Base-by-base conservation (phyloP, 441 rosid species). In the Capsella rubella region DNA sequence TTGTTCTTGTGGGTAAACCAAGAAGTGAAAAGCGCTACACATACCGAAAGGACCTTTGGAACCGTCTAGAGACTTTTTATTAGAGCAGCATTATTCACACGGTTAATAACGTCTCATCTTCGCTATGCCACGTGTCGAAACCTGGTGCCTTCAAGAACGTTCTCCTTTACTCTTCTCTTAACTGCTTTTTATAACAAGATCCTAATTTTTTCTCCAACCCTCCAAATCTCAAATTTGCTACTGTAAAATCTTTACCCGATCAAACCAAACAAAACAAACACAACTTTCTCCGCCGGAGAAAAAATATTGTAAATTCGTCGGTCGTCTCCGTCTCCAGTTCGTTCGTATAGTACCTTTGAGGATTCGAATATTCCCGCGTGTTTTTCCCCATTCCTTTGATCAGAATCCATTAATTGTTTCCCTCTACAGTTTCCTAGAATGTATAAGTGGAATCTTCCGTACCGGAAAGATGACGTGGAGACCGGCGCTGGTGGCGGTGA, bases 391-490 rank as follows among this genome's bases (percentile, higher is more conserved):
- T 61, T 27, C 12, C 25, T n/a, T n/a, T 42, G 2, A 28, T 63
- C 6, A 64, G 28, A 12, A 46, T 47, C 12, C 35, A 39, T 21
- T 21, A 21, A 21, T 21, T 21, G 47, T n/a, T 47, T 32, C 18
- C 29, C 3, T 29, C 2, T 28, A 63, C 46, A 10, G 49, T 14
- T 37, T 46, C 31, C 4, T 9, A 40, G 28, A 62, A 71, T 76
- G 80, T 53, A 71, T 25, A 64, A 71, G 89, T 93, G 90, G 91
- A 61, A 42, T 29, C 95, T 79, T 34, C 79, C 87, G 10, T 73
- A 59, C 78, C 63, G 84, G 50, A 91, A 88, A 83, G 27, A 8
- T 58, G 96, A 93, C 79, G 68, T 84, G 84, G 98, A 91, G 81
- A 62, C 82, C 1, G 66, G 25, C 16, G 65, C 51, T 21, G 58